Evolutionary conservation across 768 basidiomycete genomes (phyloP), one percentile per base, ranked within the genome.

Genomic region (Russula ochroleuca): DNA sequence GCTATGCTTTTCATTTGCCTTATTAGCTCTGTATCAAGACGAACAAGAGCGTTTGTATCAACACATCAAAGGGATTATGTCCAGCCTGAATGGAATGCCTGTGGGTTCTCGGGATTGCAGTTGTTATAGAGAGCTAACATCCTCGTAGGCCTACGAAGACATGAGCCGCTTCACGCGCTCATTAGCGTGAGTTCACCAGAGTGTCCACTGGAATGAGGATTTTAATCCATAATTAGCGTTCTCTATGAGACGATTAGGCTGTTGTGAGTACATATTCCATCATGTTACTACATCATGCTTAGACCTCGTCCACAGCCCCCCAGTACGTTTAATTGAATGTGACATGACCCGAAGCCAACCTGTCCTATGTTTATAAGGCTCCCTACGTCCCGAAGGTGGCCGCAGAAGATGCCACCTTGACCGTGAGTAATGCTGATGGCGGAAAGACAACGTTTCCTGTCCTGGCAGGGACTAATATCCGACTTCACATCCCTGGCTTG

Each of bases 231-330:
- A 14, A n/a, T 19, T 41, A 82, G 81, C 17, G 80, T 80, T 3
- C 78, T 80, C 61, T 74, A 83, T 61, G 82, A 84, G 69, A 79
- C 81, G 1, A 69, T 83, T 28, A 75, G 83, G 31, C 65, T 83
- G 72, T 82, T 64, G 68, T 68, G 43, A 55, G 68, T 68, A 2
- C 13, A 10, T 19, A 5, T 60, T n/a, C 25, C 15, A 45, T 6
- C 5, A 31, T 43, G 25, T 7, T 47, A 13, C 2, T 3, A 21
- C 1, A 10, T 23, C 2, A n/a, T 5, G 25, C 55, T 65, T 15
- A 65, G 21, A 9, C 8, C 10, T 1, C 6, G 3, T 35, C 31
- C 7, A 33, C 33, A 66, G 65, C 45, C 65, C 65, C 13, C 11
- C 65, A 11, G 65, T 66, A 41, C 4, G 61, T 47, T 21, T 43